These are phyloP conservation scores for Ceratocystis cacaofunesta DNA, from an alignment of 2,329 filamentous ascomycete species.

Conservation along the genomic window DNA sequence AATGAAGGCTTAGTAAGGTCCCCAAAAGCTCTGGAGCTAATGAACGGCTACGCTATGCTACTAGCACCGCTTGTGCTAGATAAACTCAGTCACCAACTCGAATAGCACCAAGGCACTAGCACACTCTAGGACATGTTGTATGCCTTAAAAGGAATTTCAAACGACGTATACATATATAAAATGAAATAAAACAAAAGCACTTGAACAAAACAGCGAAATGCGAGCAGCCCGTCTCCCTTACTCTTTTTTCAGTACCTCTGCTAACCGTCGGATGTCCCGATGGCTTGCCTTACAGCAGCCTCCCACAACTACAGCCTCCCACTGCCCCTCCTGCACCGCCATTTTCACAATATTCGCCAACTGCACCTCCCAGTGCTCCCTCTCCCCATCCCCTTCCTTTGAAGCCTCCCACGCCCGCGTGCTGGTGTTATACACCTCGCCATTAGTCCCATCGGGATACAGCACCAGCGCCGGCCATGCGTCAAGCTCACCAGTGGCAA, in stretches of 20 bases:
- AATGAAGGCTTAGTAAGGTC: too few species aligned
- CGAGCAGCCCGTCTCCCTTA: neutral
- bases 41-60: too few species aligned
- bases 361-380: constrained; percentile 32
- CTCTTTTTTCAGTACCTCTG: neutral
- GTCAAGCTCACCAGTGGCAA: constrained; percentile 23
- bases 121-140: too few species aligned
- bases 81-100: too few species aligned
- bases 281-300: constrained; percentile 38
- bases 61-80: too few species aligned
- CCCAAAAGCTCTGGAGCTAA: too few species aligned
- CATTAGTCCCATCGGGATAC: constrained; percentile 55
- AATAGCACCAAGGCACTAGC: too few species aligned
- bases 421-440: constrained; percentile 49
- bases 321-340: constrained; percentile 27
- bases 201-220: too few species aligned
- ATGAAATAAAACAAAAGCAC: too few species aligned
- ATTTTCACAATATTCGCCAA: constrained; percentile 29
- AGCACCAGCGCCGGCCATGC: constrained; percentile 42
- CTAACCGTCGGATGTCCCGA: constrained; percentile 22
- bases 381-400: constrained; percentile 16
- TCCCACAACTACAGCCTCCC: constrained; percentile 35
- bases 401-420: constrained; percentile 44
- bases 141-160: too few species aligned
- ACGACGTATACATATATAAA: too few species aligned